phyloP scores from a whole-genome alignment of 2,329 filamentous ascomycete genomes.

The Elsinoe batatas region DNA sequence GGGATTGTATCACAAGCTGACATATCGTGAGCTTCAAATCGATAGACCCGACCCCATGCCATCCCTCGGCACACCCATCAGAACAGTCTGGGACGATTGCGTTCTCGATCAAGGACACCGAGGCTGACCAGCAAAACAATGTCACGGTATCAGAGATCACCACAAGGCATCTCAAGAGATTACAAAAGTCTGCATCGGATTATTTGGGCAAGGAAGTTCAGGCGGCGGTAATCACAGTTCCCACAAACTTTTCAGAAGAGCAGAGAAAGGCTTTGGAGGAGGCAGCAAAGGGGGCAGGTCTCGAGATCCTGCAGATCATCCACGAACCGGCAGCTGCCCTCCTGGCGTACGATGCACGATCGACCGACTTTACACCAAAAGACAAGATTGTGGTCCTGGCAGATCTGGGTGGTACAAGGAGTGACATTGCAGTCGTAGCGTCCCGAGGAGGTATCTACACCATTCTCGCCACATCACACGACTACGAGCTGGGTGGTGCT shows the following conservation, averaged over 20 bases:
- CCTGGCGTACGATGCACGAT: constrained; percentile 79
- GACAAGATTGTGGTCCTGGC: constrained; percentile 91
- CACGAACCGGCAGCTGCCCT: constrained; percentile 81
- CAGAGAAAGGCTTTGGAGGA: constrained; percentile 73
- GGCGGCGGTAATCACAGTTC: constrained; percentile 87
- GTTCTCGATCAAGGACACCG: constrained; percentile 70
- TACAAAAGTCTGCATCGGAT: constrained; percentile 75
- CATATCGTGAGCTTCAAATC: constrained; percentile 62
- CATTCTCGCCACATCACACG: constrained; percentile 82
- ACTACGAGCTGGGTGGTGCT: constrained; percentile 84
- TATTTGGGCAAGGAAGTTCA: constrained; percentile 90
- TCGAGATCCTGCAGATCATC: constrained; percentile 90
- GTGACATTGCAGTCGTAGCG: constrained; percentile 81
- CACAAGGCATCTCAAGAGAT: constrained; percentile 72
- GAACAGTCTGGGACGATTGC: constrained; percentile 61
- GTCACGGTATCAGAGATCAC: constrained; percentile 72
- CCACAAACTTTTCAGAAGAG: constrained; percentile 82
- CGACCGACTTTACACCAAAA: constrained; percentile 56
- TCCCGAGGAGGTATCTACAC: constrained; percentile 95
- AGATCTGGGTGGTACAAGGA: constrained; percentile 85
- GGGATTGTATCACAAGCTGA: not conserved
- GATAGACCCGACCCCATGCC: constrained; percentile 91
- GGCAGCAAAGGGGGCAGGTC: constrained; percentile 66
- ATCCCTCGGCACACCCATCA: constrained; percentile 82
- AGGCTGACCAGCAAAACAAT: constrained; percentile 45